These are phyloP conservation scores for Fusarium praegraminearum DNA, from an alignment of 2,329 filamentous ascomycete species.

Conservation along the genomic window DNA sequence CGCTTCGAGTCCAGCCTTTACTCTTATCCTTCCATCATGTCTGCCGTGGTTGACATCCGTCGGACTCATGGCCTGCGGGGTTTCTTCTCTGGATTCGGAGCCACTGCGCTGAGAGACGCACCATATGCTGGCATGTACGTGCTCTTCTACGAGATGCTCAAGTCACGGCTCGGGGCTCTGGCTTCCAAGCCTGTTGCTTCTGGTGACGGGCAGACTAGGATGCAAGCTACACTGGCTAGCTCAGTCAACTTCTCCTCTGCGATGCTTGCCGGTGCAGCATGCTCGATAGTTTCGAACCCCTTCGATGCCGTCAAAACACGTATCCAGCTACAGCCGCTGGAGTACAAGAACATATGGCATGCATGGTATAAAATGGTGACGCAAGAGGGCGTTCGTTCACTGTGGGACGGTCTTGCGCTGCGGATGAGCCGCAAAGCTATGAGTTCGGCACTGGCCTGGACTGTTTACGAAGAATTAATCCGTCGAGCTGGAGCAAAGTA, in stretches of 20 bases:
- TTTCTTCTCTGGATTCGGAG: slow-evolving; percentile 94
- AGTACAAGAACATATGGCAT: slow-evolving; percentile 85
- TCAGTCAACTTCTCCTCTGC: slow-evolving; percentile 89
- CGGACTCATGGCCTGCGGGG: slow-evolving; percentile 79
- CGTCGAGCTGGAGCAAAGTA: slow-evolving; percentile 60
- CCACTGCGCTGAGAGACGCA: slow-evolving; percentile 93
- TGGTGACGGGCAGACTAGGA: slow-evolving; percentile 38
- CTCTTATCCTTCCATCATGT: slow-evolving; percentile 79
- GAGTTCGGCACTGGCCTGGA: slow-evolving; percentile 97
- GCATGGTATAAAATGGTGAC: slow-evolving; percentile 81
- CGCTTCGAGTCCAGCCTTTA: slow-evolving; percentile 93
- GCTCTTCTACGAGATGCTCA: slow-evolving; percentile 89
- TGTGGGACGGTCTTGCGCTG: slow-evolving; percentile 88
- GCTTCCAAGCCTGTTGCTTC: slow-evolving; percentile 29
- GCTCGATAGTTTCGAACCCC: slow-evolving; percentile 91
- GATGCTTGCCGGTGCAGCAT: slow-evolving; percentile 81
- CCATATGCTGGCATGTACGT: slow-evolving; percentile 97
- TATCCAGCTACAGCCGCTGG: slow-evolving; percentile 86
- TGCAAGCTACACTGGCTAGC: slow-evolving; percentile 57
- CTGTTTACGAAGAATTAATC: slow-evolving; percentile 93
- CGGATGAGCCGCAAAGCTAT: slow-evolving; percentile 92
- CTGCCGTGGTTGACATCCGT: slow-evolving; percentile 80
- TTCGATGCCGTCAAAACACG: slow-evolving; percentile 97
- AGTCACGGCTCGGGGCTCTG: slow-evolving; percentile 66
- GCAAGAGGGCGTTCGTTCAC: slow-evolving; percentile 82